Percentiles rank a stretch among this genome's conserved stretches.
Conservation (phyloP, 2,329 filamentous ascomycete species). For the Exophiala viscosa region DNA sequence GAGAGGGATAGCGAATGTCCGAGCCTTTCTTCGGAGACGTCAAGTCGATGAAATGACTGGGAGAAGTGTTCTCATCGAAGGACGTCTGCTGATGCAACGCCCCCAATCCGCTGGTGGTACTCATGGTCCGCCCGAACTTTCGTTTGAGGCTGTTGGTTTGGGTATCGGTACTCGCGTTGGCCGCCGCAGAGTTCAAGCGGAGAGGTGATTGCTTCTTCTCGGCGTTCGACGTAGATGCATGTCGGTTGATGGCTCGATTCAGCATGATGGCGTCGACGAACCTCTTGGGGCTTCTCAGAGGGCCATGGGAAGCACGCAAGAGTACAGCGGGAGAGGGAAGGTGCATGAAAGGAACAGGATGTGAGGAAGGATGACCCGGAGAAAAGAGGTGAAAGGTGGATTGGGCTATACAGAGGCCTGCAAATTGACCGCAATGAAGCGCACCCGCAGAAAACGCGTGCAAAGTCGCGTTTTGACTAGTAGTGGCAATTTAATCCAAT, state of each 20-base stretch:
- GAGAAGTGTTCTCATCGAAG: slow-evolving; percentile 79
- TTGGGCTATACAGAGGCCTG: neutral
- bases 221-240: slow-evolving; percentile 17
- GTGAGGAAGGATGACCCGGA: neutral
- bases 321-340: slow-evolving; percentile 1
- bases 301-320: slow-evolving; percentile 18
- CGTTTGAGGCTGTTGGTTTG: slow-evolving; percentile 14
- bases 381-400: neutral
- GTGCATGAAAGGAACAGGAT: slow-evolving; percentile 16
- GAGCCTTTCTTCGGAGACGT: slow-evolving; percentile 55
- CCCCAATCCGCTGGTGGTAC: slow-evolving; percentile 32
- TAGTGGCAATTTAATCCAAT: neutral
- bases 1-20: slow-evolving; percentile 25
- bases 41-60: slow-evolving; percentile 71
- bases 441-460: neutral
- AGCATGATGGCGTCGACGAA: slow-evolving; percentile 26
- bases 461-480: neutral
- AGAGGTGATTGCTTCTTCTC: slow-evolving; percentile 22
- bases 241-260: slow-evolving; percentile 12
- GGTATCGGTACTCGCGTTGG: slow-evolving; percentile 8
- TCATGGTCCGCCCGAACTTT: slow-evolving; percentile 28
- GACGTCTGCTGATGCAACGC: slow-evolving; percentile 51
- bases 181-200: slow-evolving; percentile 15
- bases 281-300: slow-evolving; percentile 21
- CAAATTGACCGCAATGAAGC: neutral